A percentile compares a stretch with the other conserved stretches of the same genome.
Evolutionary conservation across 441 rosid species (phyloP).

Genomic region (Lepidium campestre): DNA sequence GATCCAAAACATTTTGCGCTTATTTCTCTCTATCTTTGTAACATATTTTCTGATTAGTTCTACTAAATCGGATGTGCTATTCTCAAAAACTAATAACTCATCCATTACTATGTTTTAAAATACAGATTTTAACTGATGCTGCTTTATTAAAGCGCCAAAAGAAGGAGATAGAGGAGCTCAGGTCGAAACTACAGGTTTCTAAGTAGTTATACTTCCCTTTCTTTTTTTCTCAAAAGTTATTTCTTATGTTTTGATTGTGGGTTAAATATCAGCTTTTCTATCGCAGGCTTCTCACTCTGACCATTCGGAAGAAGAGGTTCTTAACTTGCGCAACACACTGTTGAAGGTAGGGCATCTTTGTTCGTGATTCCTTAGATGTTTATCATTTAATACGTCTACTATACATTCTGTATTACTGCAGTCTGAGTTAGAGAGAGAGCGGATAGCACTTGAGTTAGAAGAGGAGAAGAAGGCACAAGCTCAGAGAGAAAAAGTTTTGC

Average conservation of each 20-base stretch:
- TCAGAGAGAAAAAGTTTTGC: constrained; percentile 82
- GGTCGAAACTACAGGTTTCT: constrained; percentile 77
- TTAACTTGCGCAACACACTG: constrained; percentile 83
- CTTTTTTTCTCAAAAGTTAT: background rate
- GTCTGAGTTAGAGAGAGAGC: constrained; percentile 96
- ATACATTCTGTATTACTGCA: constrained; percentile 29
- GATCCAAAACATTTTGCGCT: constrained; percentile 17
- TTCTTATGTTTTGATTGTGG: background rate
- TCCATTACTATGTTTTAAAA: constrained; percentile 11
- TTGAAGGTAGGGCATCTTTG: constrained; percentile 53
- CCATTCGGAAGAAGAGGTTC: constrained; percentile 83
- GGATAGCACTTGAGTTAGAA: constrained; percentile 85
- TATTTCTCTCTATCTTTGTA: constrained; percentile 1
- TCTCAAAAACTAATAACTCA: background rate
- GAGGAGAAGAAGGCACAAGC: constrained; percentile 97
- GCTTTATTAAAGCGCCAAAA: constrained; percentile 96
- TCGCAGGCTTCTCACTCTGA: constrained; percentile 87
- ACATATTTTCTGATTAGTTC: background rate
- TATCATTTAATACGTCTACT: constrained; percentile 5
- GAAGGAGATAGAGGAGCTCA: constrained; percentile 97
- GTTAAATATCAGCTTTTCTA: constrained; percentile 2
- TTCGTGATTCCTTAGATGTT: constrained; percentile 12
- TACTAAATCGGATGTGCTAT: constrained; percentile 8
- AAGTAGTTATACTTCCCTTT: constrained; percentile 2
- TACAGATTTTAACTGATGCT: constrained; percentile 88